These are phyloP conservation scores for Pleodorina starrii DNA, from an alignment of 139 green algal species.

Conservation along the genomic window DNA sequence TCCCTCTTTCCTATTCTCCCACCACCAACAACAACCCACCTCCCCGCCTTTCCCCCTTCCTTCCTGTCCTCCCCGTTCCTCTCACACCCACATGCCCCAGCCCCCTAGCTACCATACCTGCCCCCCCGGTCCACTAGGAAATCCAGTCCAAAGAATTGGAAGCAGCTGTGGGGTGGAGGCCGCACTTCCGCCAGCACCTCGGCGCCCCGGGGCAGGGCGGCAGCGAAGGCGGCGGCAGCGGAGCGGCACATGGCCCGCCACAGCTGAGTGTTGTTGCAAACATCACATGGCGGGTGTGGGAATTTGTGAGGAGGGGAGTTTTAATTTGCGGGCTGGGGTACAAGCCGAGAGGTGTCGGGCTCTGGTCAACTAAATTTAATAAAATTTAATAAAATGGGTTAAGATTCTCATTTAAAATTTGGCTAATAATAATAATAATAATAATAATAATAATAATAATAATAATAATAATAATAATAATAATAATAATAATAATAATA, in stretches of 20 bases:
- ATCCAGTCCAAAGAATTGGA: slow-evolving; percentile 68
- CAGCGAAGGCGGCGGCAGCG: slow-evolving; percentile 14
- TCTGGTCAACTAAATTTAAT: too few relatives aligned
- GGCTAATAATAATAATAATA: too few relatives aligned
- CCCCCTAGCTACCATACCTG: background rate
- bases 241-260: slow-evolving; percentile 30
- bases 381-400: too few relatives aligned
- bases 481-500: too few relatives aligned
- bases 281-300: background rate
- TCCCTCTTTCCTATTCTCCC: too few relatives aligned
- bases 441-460: too few relatives aligned
- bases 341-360: too few relatives aligned
- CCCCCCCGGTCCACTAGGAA: slow-evolving; percentile 62
- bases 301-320: background rate
- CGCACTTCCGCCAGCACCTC: slow-evolving; percentile 23
- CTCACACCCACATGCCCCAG: background rate
- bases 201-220: slow-evolving; percentile 8
- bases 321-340: too few relatives aligned
- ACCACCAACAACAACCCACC: too few relatives aligned
- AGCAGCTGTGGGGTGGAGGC: slow-evolving; percentile 39
- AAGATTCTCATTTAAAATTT: too few relatives aligned
- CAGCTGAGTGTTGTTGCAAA: too few relatives aligned
- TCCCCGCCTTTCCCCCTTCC: background rate
- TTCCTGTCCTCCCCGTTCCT: background rate
- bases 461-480: too few relatives aligned